Conservation (phyloP, 2,329 filamentous ascomycete genomes). For the Monosporascus sp. region DNA sequence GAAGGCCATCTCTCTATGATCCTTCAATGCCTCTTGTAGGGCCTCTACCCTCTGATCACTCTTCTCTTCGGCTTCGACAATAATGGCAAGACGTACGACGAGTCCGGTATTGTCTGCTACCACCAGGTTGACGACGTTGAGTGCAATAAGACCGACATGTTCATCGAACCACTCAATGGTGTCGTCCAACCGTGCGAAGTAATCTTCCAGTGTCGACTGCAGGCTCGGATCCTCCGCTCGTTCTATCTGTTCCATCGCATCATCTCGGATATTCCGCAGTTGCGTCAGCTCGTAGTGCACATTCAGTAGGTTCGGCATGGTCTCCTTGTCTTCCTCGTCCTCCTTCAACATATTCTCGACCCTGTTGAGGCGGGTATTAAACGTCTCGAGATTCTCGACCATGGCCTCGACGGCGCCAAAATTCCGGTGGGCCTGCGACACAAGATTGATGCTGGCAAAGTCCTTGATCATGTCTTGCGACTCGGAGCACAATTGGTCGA, state of each 20-base stretch:
- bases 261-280: slow-evolving; percentile 88
- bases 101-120: slow-evolving; percentile 82
- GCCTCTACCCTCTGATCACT: slow-evolving; percentile 89
- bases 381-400: slow-evolving; percentile 83
- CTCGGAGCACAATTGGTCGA: slow-evolving; percentile 94
- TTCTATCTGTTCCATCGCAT: slow-evolving; percentile 94
- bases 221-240: slow-evolving; percentile 67
- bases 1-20: slow-evolving; percentile 90
- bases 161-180: slow-evolving; percentile 94
- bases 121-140: slow-evolving; percentile 85
- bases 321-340: slow-evolving; percentile 80
- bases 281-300: slow-evolving; percentile 91
- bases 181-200: slow-evolving; percentile 80
- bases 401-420: slow-evolving; percentile 92
- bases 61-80: slow-evolving; percentile 94
- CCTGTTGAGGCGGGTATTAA: slow-evolving; percentile 69
- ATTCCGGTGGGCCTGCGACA: slow-evolving; percentile 92
- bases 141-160: slow-evolving; percentile 80
- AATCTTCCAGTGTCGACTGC: slow-evolving; percentile 79
- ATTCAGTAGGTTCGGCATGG: slow-evolving; percentile 84
- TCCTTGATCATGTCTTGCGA: slow-evolving; percentile 96
- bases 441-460: slow-evolving; percentile 86
- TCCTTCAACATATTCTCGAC: slow-evolving; percentile 75
- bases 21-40: slow-evolving; percentile 87
- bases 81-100: slow-evolving; percentile 83